Evolutionary conservation across 257 asterid species (phyloP).

Genomic region (Fraxinus anomala): DNA sequence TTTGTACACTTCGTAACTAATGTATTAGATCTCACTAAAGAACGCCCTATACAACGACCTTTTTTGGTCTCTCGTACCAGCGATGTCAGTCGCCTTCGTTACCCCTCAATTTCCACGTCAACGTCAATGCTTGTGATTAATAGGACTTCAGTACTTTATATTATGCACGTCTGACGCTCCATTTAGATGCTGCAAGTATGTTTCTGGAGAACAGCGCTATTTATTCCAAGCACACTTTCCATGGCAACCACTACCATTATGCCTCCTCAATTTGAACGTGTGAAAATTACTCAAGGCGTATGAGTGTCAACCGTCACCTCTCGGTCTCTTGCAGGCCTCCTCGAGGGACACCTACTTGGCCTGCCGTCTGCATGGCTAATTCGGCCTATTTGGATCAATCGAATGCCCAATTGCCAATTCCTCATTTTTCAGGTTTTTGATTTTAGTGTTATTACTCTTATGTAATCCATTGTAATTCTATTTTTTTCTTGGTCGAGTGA

Average conservation of each 20-base stretch:
- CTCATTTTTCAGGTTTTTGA: slow-evolving; percentile 34
- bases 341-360: slow-evolving; percentile 71
- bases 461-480: neutral
- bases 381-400: slow-evolving; percentile 41
- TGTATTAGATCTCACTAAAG: slow-evolving; percentile 47
- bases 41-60: slow-evolving; percentile 82
- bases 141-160: slow-evolving; percentile 93
- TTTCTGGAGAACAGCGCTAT: slow-evolving; percentile 77
- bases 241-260: slow-evolving; percentile 90
- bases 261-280: slow-evolving; percentile 87
- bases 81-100: slow-evolving; percentile 68
- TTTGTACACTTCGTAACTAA: neutral
- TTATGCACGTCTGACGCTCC: slow-evolving; percentile 86
- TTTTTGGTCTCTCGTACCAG: slow-evolving; percentile 84
- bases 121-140: slow-evolving; percentile 80
- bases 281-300: slow-evolving; percentile 75
- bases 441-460: neutral
- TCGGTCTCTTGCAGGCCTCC: slow-evolving; percentile 68
- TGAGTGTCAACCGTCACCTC: slow-evolving; percentile 87
- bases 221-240: slow-evolving; percentile 92
- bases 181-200: slow-evolving; percentile 76
- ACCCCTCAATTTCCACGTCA: slow-evolving; percentile 65
- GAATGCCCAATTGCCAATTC: slow-evolving; percentile 25
- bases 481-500: no score
- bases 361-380: slow-evolving; percentile 64